These are phyloP conservation scores for Neofusicoccum laricinum DNA, from an alignment of 2,329 filamentous ascomycete species.

Conservation along the genomic window DNA sequence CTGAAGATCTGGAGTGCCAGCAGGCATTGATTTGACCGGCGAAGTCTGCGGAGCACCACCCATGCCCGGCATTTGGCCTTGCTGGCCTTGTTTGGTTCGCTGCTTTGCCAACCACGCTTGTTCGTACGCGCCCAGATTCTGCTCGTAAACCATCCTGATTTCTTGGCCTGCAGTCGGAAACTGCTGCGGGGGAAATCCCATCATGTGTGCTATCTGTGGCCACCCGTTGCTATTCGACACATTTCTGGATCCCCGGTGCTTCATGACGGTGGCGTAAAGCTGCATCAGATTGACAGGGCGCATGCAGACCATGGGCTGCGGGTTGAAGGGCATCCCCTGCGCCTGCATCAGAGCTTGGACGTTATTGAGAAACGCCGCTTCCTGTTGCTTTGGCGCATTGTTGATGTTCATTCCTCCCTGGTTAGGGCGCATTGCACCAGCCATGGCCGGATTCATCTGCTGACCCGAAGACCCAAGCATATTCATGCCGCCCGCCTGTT, in stretches of 20 bases:
- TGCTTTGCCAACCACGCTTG: slow-evolving; percentile 61
- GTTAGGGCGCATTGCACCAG: slow-evolving; percentile 15
- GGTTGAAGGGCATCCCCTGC: slow-evolving; percentile 70
- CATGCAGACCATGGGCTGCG: slow-evolving; percentile 70
- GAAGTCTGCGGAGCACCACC: slow-evolving; percentile 28
- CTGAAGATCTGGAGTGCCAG: slow-evolving; percentile 44
- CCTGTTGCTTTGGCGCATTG: slow-evolving; percentile 8
- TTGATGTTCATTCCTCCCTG: slow-evolving; percentile 15
- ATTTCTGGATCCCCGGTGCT: slow-evolving; percentile 72
- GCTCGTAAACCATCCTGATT: slow-evolving; percentile 69
- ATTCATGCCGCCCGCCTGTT: slow-evolving; percentile 34
- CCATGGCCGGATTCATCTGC: slow-evolving; percentile 22
- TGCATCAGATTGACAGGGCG: slow-evolving; percentile 71
- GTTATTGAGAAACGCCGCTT: slow-evolving; percentile 59
- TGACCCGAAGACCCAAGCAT: slow-evolving; percentile 33
- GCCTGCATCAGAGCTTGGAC: slow-evolving; percentile 74
- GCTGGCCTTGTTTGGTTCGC: slow-evolving; percentile 35
- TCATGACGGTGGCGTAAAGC: slow-evolving; percentile 75
- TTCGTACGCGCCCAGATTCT: slow-evolving; percentile 75
- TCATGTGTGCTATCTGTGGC: slow-evolving; percentile 62
- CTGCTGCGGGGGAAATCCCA: slow-evolving; percentile 42
- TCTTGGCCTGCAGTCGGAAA: slow-evolving; percentile 65
- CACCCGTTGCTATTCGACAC: slow-evolving; percentile 70
- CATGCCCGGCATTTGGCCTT: slow-evolving; percentile 37
- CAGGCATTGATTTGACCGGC: slow-evolving; percentile 31